Evolutionary conservation across 2,329 filamentous ascomycete genomes (phyloP), one percentile per base, ranked within the genome.

Genomic region (Aspergillus calidoustus): DNA sequence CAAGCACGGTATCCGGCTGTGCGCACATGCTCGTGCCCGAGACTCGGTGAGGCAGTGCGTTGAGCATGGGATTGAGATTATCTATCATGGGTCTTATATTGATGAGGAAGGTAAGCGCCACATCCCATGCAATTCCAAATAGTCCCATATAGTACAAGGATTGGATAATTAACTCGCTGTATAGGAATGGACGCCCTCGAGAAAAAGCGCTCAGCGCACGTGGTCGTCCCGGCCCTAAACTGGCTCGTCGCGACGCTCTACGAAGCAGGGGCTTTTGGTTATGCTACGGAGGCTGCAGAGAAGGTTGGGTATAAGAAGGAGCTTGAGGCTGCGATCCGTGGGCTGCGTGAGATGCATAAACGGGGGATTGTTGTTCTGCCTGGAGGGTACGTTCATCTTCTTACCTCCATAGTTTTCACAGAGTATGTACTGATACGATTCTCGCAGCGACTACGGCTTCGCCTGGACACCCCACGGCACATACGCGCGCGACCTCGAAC

Each of bases 61-160:
- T 44, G 72, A 72, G 59, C 76, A 80, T 48, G 80, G 80, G 2
- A 79, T 83, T 0, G 81, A 83, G 52, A 76, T 81, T 7, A 81
- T 83, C 47, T 83, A 79, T 62, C 80, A 83, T 63, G 81, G 78
- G 1, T 79, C 74, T 0, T 83, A 76, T 54, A 80, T 79, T 15
- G 80, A 83, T 58, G 76, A 78, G 30, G 70, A 76, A 11, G 53
- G 41, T 55, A n/a, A 22, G 53, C 11, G 6, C 25, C 25, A 28
- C 25, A 28, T 19, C 19, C 19, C 19, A 19, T 19, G 19, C 25
- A 28, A 7, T 7, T 7, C 25, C 25, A 28, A 4, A 28, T 2
- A 28, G 25, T 28, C 25, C 25, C 6, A 28, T 28, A 28, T 28
- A 28, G 4, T 28, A 28, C 6, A 28, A 7, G 25, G 4, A 28